phyloP scores from a whole-genome alignment of 805 yeast species.

The Metschnikowia picachoensis region DNA sequence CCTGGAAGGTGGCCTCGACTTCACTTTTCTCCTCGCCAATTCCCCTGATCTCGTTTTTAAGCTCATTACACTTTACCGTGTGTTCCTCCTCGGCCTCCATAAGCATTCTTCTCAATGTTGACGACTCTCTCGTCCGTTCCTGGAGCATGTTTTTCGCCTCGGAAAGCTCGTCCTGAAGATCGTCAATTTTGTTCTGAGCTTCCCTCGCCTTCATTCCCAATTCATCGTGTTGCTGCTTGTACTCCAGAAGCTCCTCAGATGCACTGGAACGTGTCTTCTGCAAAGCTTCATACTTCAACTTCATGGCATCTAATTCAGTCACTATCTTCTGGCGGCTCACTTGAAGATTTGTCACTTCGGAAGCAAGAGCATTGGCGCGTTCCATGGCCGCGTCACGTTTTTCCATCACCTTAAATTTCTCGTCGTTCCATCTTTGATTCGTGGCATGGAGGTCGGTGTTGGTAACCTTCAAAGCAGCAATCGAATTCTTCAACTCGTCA shows the following conservation, averaged over 20 bases:
- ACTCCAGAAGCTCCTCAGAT: slow-evolving; percentile 37
- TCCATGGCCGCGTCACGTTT: slow-evolving; percentile 40
- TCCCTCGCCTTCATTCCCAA: slow-evolving; percentile 65
- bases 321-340: slow-evolving; percentile 39
- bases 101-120: slow-evolving; percentile 64
- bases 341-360: slow-evolving; percentile 39
- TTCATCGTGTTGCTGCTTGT: slow-evolving; percentile 72
- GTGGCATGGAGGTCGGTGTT: slow-evolving; percentile 37
- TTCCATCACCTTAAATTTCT: slow-evolving; percentile 38
- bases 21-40: slow-evolving; percentile 59
- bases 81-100: slow-evolving; percentile 64
- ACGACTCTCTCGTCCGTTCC: slow-evolving; percentile 76
- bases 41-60: slow-evolving; percentile 48
- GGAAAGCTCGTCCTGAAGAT: slow-evolving; percentile 75
- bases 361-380: slow-evolving; percentile 26
- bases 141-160: slow-evolving; percentile 71
- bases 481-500: slow-evolving; percentile 34
- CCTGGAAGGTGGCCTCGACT: slow-evolving; percentile 50
- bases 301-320: slow-evolving; percentile 38
- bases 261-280: slow-evolving; percentile 31
- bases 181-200: slow-evolving; percentile 53
- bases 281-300: slow-evolving; percentile 33
- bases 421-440: slow-evolving; percentile 33
- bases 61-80: slow-evolving; percentile 49
- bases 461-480: slow-evolving; percentile 39